A percentile compares a stretch with the other conserved stretches of the same genome.
These are phyloP conservation scores for Trichoderma asperelloides DNA, from an alignment of 495 filamentous ascomycete genomes.

Conservation along the genomic window DNA sequence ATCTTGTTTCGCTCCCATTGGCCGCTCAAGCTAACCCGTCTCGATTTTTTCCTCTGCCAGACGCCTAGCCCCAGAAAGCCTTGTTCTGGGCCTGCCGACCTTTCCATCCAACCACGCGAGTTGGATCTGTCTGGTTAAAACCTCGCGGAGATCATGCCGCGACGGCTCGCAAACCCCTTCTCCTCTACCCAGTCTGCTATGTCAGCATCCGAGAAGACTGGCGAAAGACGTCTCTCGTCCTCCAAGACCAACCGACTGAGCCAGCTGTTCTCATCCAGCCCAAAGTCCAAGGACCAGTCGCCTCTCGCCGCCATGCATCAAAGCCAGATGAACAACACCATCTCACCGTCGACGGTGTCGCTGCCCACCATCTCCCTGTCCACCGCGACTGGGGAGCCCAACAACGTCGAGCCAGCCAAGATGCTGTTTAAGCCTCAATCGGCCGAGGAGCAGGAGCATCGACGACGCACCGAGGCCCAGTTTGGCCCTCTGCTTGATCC, in stretches of 20 bases:
- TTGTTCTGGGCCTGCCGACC: background rate
- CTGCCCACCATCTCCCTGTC: conserved; percentile 90
- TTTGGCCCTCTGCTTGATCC: conserved; percentile 79
- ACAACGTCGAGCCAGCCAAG: conserved; percentile 69
- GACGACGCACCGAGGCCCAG: conserved; percentile 76
- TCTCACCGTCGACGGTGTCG: conserved; percentile 52
- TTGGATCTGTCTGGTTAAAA: background rate
- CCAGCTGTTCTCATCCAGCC: conserved; percentile 57
- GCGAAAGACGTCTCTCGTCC: conserved; percentile 44
- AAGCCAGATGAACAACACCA: conserved; percentile 17
- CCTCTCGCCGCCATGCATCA: conserved; percentile 45
- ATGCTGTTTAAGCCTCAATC: conserved; percentile 89
- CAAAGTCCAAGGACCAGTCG: conserved; percentile 53
- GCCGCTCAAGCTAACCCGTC: background rate
- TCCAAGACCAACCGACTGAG: conserved; percentile 50
- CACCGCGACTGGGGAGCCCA: conserved; percentile 67
- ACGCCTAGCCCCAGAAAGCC: background rate
- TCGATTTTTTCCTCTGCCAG: background rate
- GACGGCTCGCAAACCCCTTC: conserved; percentile 40
- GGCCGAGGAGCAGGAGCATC: conserved; percentile 67
- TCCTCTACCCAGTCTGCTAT: conserved; percentile 22
- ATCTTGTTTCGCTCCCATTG: background rate
- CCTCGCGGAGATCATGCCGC: conserved; percentile 33
- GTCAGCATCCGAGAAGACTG: conserved; percentile 29
- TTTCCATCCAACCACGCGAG: background rate